Percentiles rank a stretch among this genome's conserved stretches.
phyloP scores from a whole-genome alignment of 805 yeast genomes.

The Kodamaea kaohsiungensis region DNA sequence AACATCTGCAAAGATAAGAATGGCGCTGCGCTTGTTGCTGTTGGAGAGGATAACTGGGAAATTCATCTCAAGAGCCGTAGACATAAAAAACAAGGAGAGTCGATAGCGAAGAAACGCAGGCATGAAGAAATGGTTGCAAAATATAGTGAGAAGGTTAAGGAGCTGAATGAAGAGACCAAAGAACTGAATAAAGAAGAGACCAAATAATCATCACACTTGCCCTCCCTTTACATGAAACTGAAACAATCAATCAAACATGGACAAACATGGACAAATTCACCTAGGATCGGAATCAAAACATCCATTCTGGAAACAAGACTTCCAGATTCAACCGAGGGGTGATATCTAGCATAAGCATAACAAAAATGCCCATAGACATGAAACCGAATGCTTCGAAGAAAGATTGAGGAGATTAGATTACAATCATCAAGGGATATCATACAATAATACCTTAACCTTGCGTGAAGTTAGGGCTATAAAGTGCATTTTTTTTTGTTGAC shows the following conservation, averaged over 20 bases:
- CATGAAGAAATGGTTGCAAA: slow-evolving; percentile 45
- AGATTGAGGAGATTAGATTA: neutral
- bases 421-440: neutral
- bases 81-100: slow-evolving; percentile 56
- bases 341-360: neutral
- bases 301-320: neutral
- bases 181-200: neutral
- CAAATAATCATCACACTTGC: no score
- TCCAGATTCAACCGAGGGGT: neutral
- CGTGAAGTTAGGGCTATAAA: neutral
- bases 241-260: neutral
- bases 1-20: slow-evolving; percentile 59
- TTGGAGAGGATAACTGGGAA: slow-evolving; percentile 73
- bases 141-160: slow-evolving; percentile 4
- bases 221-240: neutral
- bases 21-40: slow-evolving; percentile 58
- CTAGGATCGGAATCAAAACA: neutral
- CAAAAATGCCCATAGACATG: neutral
- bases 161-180: neutral
- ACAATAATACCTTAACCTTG: neutral
- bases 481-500: slow-evolving; percentile 6
- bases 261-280: neutral
- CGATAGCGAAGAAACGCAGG: slow-evolving; percentile 51
- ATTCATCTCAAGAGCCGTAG: slow-evolving; percentile 67
- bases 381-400: neutral